phyloP scores from a whole-genome alignment of 805 yeast species.

The Sugiyamaella mastotermitis region DNA sequence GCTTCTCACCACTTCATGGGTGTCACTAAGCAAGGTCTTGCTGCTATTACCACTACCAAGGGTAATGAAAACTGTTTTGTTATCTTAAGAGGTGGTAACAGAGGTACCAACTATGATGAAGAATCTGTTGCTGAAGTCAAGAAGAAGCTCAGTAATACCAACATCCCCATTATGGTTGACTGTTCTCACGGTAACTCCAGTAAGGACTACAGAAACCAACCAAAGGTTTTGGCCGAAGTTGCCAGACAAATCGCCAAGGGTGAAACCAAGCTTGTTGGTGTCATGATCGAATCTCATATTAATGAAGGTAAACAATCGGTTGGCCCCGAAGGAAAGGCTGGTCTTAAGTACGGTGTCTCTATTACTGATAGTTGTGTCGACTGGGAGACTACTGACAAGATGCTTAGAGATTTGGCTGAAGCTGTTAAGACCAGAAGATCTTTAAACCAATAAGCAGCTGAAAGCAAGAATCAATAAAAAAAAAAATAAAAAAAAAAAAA shows the following conservation, averaged over 20 bases:
- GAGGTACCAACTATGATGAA: conserved; percentile 88
- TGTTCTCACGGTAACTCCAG: conserved; percentile 97
- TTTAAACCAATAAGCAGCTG: conserved; percentile 13
- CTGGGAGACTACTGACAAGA: conserved; percentile 81
- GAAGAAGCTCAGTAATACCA: conserved; percentile 41
- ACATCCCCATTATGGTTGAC: conserved; percentile 71
- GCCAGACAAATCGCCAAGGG: conserved; percentile 80
- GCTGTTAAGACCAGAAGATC: conserved; percentile 72
- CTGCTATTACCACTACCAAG: conserved; percentile 92
- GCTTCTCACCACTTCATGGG: conserved; percentile 94
- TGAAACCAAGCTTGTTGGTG: conserved; percentile 76
- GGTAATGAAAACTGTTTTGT: conserved; percentile 95
- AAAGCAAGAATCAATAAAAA: too few species aligned
- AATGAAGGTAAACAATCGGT: conserved; percentile 87
- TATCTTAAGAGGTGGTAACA: conserved; percentile 92
- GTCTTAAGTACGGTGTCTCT: conserved; percentile 85
- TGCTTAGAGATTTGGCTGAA: conserved; percentile 70
- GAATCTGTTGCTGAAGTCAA: conserved; percentile 72
- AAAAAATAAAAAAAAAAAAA: too few species aligned
- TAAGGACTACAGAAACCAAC: conserved; percentile 93
- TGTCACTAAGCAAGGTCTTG: conserved; percentile 94
- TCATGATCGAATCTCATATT: conserved; percentile 92
- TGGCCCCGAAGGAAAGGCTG: conserved; percentile 55
- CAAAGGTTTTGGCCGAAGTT: conserved; percentile 77
- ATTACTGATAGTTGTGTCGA: conserved; percentile 96